A percentile compares a stretch with the other conserved stretches of the same genome.
phyloP scores from a whole-genome alignment of 1,284 basidiomycete genomes.

The Moesziomyces aphidis region DNA sequence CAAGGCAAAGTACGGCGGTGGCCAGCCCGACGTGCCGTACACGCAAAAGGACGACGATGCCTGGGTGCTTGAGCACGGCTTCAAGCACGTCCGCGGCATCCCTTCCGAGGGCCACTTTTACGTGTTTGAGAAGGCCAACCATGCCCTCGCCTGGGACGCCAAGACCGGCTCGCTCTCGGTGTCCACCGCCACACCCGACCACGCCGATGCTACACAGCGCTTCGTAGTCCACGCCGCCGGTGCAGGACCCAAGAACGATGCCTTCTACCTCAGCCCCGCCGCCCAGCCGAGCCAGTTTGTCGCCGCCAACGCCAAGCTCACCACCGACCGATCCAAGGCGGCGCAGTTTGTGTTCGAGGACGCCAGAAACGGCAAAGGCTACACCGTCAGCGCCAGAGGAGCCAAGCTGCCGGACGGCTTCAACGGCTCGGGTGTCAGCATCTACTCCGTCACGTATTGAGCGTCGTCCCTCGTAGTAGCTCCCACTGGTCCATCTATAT shows the following conservation, averaged over 20 bases:
- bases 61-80: conserved; percentile 42
- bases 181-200: neutral
- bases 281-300: conserved; percentile 8
- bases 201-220: conserved; percentile 4
- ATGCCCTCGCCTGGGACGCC: conserved; percentile 30
- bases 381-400: conserved; percentile 4
- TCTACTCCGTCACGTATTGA: conserved; percentile 8
- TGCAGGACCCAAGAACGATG: conserved; percentile 13
- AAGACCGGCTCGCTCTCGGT: neutral
- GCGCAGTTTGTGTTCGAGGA: conserved; percentile 18
- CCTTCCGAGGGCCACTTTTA: conserved; percentile 58
- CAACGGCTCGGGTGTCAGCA: conserved; percentile 1
- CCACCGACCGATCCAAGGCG: conserved; percentile 3
- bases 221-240: conserved; percentile 15
- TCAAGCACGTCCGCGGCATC: conserved; percentile 51
- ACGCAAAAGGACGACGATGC: conserved; percentile 3
- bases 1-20: conserved; percentile 59
- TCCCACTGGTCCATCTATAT: too few species aligned
- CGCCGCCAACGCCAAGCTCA: conserved; percentile 3
- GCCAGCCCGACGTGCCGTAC: conserved; percentile 5
- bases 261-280: conserved; percentile 10
- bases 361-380: conserved; percentile 17
- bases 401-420: conserved; percentile 7
- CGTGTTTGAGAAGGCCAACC: conserved; percentile 37
- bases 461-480: too few species aligned